Evolutionary conservation across 2,329 filamentous ascomycete genomes (phyloP).

Genomic region (Sphaerulina populicola): DNA sequence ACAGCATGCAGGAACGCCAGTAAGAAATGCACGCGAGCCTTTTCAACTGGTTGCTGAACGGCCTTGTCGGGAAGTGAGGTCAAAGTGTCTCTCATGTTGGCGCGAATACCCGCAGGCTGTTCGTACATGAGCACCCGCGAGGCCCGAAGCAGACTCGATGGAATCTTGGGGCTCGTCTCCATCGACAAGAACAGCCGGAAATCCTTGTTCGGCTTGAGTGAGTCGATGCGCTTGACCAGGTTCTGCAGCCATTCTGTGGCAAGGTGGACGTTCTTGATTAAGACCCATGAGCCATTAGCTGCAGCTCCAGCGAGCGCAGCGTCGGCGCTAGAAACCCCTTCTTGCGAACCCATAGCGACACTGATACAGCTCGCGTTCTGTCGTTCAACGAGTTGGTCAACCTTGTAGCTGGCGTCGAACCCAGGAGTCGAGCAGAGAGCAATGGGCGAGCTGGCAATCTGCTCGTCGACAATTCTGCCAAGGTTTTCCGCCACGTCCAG

Average conservation of each 20-base stretch:
- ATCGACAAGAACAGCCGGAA: slow-evolving; percentile 96
- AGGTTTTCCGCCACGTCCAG: slow-evolving; percentile 82
- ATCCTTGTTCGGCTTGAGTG: slow-evolving; percentile 83
- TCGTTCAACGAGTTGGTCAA: slow-evolving; percentile 85
- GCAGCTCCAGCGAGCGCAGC: slow-evolving; percentile 91
- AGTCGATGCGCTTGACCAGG: slow-evolving; percentile 91
- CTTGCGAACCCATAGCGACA: slow-evolving; percentile 98
- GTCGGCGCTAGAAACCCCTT: slow-evolving; percentile 84
- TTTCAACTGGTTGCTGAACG: slow-evolving; percentile 77
- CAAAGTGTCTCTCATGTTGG: slow-evolving; percentile 98
- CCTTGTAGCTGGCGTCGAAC: slow-evolving; percentile 98
- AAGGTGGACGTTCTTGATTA: slow-evolving; percentile 98
- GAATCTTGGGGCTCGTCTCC: slow-evolving; percentile 94
- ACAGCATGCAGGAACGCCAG: slow-evolving; percentile 93
- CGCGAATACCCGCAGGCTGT: slow-evolving; percentile 89
- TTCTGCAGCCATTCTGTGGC: slow-evolving; percentile 94
- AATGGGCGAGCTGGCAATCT: slow-evolving; percentile 75
- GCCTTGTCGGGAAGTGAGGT: slow-evolving; percentile 55
- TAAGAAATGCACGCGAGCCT: slow-evolving; percentile 78
- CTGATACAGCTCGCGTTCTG: slow-evolving; percentile 78
- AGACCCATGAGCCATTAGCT: slow-evolving; percentile 85
- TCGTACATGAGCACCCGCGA: slow-evolving; percentile 96
- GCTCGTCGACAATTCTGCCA: slow-evolving; percentile 72
- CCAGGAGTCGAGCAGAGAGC: slow-evolving; percentile 89
- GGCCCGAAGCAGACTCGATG: slow-evolving; percentile 86